Base-by-base conservation (phyloP, 352 stramenopile genomes). In the Globisporangium barbulae region DNA sequence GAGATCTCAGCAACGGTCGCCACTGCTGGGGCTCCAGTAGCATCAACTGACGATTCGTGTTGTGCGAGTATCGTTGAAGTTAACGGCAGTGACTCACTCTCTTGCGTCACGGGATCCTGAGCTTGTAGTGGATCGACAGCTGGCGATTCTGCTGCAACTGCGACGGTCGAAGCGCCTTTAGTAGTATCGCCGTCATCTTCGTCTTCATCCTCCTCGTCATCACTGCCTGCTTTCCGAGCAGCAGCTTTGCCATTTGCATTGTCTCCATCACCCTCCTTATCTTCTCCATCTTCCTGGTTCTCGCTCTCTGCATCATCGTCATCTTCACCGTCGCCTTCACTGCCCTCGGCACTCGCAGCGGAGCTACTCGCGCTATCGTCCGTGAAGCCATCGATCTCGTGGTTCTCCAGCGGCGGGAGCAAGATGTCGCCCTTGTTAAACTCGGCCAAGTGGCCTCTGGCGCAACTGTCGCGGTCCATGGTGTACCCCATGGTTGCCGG, bases 351-450 rank as follows among this genome's bases (percentile, higher is more conserved):
- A 53, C 81, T 90, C 3, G 75, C 81, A 9, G 76, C 85, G 5
- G 85, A 94, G 25, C 70, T 80, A 53, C 74, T 90, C 2, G 81
- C 83, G 45, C 83, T 91, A 50, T 94, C 81, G 44, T 94, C 85
- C 1, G 85, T 94, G 66, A 91, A 80, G 8, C 81, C 85, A 57
- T 93, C 83, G 37, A 90, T 85, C 61, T 90, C 83, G 53, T 92
- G 71, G 52, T 81, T 77, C 13, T 68, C 75, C 12, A 71, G 71
- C 33, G 81, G 78, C 3, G 78, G 76, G 9, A 90, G 52, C 44
- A 88, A 47, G 44, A 80, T 79, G 22, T 89, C 78, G 0, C 78
- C 76, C 33, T 83, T 74, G 19, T 64, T 73, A 53, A 73, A 81
- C 53, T 88, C 78, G 7, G 67, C 42, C 5, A 90, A 68, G 3